A percentile compares a stretch with the other conserved stretches of the same genome.
Conservation (phyloP, 192 early-diverging fungal species). For the Rhizophagus sp. region DNA sequence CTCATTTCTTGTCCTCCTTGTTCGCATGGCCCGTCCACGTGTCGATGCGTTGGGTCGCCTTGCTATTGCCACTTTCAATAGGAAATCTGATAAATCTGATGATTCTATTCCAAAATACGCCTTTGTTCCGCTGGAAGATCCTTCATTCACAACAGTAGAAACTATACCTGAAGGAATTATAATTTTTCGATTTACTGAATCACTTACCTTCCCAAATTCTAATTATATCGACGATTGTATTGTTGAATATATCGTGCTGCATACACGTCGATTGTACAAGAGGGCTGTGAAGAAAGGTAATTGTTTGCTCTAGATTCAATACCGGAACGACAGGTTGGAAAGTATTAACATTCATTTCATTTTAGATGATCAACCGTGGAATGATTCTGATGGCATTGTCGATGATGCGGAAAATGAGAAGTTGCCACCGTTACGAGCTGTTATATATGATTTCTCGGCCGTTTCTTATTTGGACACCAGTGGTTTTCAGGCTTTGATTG, state of each 20-base stretch:
- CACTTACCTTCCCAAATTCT: slow-evolving; percentile 69
- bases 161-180: slow-evolving; percentile 60
- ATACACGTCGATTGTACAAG: slow-evolving; percentile 50
- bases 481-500: slow-evolving; percentile 73
- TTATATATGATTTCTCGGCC: slow-evolving; percentile 79
- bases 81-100: neutral
- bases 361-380: slow-evolving; percentile 41
- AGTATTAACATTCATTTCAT: too few species aligned
- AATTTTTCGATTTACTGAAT: slow-evolving; percentile 66
- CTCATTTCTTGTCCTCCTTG: slow-evolving; percentile 72
- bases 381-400: slow-evolving; percentile 38
- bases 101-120: neutral
- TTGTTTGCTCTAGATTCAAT: neutral
- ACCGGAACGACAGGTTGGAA: too few species aligned
- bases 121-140: neutral
- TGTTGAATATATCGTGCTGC: slow-evolving; percentile 46
- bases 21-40: slow-evolving; percentile 72
- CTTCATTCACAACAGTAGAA: slow-evolving; percentile 24
- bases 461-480: slow-evolving; percentile 81
- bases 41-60: slow-evolving; percentile 49
- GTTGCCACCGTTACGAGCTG: slow-evolving; percentile 57
- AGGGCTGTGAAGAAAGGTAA: slow-evolving; percentile 37
- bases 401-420: slow-evolving; percentile 18
- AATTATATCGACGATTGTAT: slow-evolving; percentile 40
- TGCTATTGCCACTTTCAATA: slow-evolving; percentile 21